These are phyloP conservation scores for Stephania japonica DNA, from an alignment of 164 flowering plant species.

Conservation along the genomic window DNA sequence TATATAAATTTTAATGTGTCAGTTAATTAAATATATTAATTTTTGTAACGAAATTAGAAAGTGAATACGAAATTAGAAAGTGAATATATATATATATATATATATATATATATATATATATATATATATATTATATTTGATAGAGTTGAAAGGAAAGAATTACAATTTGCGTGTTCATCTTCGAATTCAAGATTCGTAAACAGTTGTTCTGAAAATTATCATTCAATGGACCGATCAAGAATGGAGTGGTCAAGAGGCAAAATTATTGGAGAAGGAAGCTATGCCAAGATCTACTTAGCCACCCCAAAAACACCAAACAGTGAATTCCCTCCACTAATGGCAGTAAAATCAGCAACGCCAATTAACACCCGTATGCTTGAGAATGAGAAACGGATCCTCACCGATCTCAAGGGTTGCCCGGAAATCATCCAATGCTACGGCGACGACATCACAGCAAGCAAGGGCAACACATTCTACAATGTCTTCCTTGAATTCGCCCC, in stretches of 20 bases:
- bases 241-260: slow-evolving; percentile 67
- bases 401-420: slow-evolving; percentile 27
- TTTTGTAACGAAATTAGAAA: too few species aligned
- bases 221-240: not conserved
- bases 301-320: slow-evolving; percentile 5
- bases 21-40: too few species aligned
- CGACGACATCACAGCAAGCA: slow-evolving; percentile 27
- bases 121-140: too few species aligned
- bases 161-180: not conserved
- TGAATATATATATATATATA: too few species aligned
- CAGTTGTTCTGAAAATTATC: too few species aligned
- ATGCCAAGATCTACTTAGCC: slow-evolving; percentile 43
- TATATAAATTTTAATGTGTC: too few species aligned
- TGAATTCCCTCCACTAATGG: slow-evolving; percentile 27
- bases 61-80: too few species aligned
- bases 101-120: too few species aligned
- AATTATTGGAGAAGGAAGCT: slow-evolving; percentile 52
- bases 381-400: slow-evolving; percentile 39
- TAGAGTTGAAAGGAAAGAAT: too few species aligned
- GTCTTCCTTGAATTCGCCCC: slow-evolving; percentile 57
- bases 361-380: slow-evolving; percentile 27
- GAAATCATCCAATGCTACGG: slow-evolving; percentile 47
- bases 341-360: slow-evolving; percentile 42
- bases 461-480: slow-evolving; percentile 37
- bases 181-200: too few species aligned